Conservation (phyloP, 140 eudicot species). For the Oenanthe javanica region DNA sequence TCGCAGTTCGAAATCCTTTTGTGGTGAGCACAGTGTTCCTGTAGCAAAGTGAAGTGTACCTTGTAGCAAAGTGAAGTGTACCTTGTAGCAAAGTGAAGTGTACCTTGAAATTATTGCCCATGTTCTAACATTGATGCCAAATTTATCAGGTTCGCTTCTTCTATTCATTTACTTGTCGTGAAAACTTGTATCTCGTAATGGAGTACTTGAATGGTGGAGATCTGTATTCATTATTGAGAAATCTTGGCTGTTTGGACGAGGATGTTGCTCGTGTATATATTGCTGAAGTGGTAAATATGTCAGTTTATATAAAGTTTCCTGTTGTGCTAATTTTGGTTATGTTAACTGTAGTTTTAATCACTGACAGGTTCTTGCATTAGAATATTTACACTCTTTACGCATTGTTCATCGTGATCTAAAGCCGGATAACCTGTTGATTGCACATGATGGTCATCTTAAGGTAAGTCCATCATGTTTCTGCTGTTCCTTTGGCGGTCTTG, state of each 20-base stretch:
- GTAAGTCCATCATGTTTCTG: slow-evolving; percentile 20
- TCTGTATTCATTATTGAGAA: slow-evolving; percentile 83
- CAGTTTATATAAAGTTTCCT: slow-evolving; percentile 3
- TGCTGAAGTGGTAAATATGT: slow-evolving; percentile 87
- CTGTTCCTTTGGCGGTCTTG: background rate
- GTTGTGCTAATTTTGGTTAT: slow-evolving; percentile 5
- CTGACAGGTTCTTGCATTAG: slow-evolving; percentile 92
- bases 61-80: background rate
- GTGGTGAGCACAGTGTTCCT: slow-evolving; percentile 57
- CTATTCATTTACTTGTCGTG: slow-evolving; percentile 95
- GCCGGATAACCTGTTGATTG: slow-evolving; percentile 94
- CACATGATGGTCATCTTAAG: slow-evolving; percentile 99
- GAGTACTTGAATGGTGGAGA: slow-evolving; percentile 99
- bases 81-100: slow-evolving; percentile 13
- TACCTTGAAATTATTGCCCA: slow-evolving; percentile 5
- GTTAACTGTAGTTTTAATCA: slow-evolving; percentile 9
- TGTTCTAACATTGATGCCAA: slow-evolving; percentile 25
- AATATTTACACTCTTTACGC: slow-evolving; percentile 80
- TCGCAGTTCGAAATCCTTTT: slow-evolving; percentile 96
- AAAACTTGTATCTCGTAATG: slow-evolving; percentile 94
- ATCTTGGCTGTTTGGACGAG: slow-evolving; percentile 95
- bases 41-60: slow-evolving; percentile 7
- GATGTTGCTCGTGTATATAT: slow-evolving; percentile 97
- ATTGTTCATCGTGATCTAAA: slow-evolving; percentile 97
- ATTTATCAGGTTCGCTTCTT: slow-evolving; percentile 80